Percentiles rank a stretch among this genome's conserved stretches.
Evolutionary conservation across 345 rosid species (phyloP).

Genomic region (Aquilaria yunnanensis): DNA sequence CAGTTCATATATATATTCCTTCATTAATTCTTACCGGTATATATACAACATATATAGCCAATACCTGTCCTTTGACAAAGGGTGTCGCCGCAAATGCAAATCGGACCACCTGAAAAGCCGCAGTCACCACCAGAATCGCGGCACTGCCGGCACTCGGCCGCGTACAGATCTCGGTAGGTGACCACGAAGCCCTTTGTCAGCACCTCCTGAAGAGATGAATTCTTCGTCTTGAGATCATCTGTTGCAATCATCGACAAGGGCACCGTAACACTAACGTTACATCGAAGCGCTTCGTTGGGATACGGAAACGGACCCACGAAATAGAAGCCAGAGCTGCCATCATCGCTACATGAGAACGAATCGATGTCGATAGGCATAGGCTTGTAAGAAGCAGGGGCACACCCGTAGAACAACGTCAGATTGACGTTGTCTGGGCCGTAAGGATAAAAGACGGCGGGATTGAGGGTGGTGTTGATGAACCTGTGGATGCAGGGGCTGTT

Average conservation of each 20-base stretch:
- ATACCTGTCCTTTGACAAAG: slow-evolving; percentile 23
- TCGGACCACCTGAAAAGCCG: slow-evolving; percentile 23
- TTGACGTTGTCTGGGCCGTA: background rate
- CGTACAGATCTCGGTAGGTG: slow-evolving; percentile 17
- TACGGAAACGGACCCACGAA: slow-evolving; percentile 18
- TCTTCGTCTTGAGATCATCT: slow-evolving; percentile 1
- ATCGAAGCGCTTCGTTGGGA: slow-evolving; percentile 10
- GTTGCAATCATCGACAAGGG: slow-evolving; percentile 9
- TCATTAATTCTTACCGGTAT: too few species aligned
- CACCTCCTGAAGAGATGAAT: slow-evolving; percentile 22
- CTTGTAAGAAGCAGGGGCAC: background rate
- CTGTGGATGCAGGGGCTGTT: slow-evolving; percentile 19
- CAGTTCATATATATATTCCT: too few species aligned
- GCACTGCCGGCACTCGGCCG: slow-evolving; percentile 20
- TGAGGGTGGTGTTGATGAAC: slow-evolving; percentile 20
- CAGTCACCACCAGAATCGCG: slow-evolving; percentile 19
- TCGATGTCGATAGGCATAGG: background rate
- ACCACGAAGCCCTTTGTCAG: slow-evolving; percentile 31
- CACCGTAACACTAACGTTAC: slow-evolving; percentile 11
- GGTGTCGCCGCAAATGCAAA: slow-evolving; percentile 27
- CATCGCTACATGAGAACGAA: slow-evolving; percentile 17
- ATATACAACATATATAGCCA: too few species aligned
- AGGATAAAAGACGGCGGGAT: slow-evolving; percentile 8
- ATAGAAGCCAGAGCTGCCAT: slow-evolving; percentile 7
- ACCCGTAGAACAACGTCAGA: slow-evolving; percentile 22